These are phyloP conservation scores for Eucalyptus guilfoylei DNA, from an alignment of 345 rosid genomes.

Conservation along the genomic window DNA sequence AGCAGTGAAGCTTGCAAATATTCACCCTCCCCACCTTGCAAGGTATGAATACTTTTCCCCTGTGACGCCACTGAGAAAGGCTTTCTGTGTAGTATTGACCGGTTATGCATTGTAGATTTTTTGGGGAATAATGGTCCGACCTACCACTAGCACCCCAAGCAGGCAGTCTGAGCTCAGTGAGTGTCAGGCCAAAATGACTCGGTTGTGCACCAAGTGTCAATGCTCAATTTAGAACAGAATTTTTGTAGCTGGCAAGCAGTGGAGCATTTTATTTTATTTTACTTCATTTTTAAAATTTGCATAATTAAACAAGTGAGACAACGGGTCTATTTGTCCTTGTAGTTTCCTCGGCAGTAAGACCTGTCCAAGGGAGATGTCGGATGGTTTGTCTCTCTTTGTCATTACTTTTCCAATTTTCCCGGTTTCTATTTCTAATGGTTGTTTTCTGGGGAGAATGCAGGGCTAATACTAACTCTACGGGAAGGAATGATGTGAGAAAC, in stretches of 20 bases:
- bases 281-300: neutral
- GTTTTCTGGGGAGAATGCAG: neutral
- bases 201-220: neutral
- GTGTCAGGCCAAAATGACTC: neutral
- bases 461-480: neutral
- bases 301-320: neutral
- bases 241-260: neutral
- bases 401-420: neutral
- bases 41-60: neutral
- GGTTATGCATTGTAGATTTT: neutral
- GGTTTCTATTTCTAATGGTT: neutral
- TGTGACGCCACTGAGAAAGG: neutral
- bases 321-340: neutral
- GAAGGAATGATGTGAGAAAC: neutral
- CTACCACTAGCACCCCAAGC: neutral
- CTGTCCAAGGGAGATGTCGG: neutral
- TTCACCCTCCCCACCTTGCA: neutral
- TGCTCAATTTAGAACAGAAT: neutral
- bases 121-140: neutral
- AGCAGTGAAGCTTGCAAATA: neutral
- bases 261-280: neutral
- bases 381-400: neutral
- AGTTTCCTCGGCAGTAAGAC: neutral
- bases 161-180: neutral
- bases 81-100: neutral